Evolutionary conservation across 805 yeast species (phyloP).

Genomic region (Ogataea neopini): DNA sequence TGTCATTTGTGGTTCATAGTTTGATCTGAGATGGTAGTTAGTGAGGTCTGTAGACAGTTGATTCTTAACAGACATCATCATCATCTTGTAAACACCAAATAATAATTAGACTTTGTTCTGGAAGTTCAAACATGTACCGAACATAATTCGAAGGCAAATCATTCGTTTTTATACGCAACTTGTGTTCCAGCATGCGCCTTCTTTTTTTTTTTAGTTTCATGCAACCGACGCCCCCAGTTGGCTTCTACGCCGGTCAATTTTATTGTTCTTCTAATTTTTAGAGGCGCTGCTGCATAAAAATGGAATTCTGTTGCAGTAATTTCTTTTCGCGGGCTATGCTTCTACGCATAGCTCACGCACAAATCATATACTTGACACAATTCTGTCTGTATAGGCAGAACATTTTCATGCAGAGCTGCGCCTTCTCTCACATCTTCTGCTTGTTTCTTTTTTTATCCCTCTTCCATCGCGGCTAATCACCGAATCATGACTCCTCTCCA

Average conservation of each 20-base stretch:
- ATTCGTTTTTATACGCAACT: constrained; percentile 5
- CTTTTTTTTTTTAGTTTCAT: constrained; percentile 11
- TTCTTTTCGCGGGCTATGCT: neutral
- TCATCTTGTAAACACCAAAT: neutral
- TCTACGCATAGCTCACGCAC: neutral
- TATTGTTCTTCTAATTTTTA: neutral
- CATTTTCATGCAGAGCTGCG: constrained; percentile 2
- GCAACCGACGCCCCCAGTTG: constrained; percentile 2
- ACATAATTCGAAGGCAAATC: constrained; percentile 4
- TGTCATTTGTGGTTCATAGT: constrained; percentile 5
- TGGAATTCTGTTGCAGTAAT: constrained; percentile 4
- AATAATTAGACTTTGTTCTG: neutral
- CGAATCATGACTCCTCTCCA: neutral
- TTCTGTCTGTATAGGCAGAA: neutral
- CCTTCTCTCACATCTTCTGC: constrained; percentile 7
- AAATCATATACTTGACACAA: neutral
- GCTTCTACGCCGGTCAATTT: constrained; percentile 5
- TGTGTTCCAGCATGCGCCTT: constrained; percentile 13
- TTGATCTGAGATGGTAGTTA: constrained; percentile 11
- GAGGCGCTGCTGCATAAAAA: constrained; percentile 2
- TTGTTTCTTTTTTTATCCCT: neutral
- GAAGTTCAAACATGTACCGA: neutral
- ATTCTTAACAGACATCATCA: constrained; percentile 18
- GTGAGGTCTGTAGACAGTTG: constrained; percentile 14
- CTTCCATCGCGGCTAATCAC: neutral